Evolutionary conservation across 23 red algal genomes (phyloP), one percentile per base, ranked within the genome.

Genomic region (Agarophyton chilense): DNA sequence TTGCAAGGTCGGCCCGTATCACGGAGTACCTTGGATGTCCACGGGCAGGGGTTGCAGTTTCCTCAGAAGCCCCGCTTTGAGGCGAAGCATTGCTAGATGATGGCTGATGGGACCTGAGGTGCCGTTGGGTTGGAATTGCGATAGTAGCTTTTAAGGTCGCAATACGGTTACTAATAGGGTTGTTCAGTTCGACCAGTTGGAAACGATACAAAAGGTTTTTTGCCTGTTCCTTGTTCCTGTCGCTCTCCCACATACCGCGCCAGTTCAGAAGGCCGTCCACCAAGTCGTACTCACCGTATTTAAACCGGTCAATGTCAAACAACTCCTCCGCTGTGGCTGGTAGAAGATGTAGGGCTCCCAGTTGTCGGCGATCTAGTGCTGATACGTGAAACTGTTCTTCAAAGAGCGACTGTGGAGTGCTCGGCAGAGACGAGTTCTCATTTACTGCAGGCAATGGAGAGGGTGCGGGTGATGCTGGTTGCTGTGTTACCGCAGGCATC

Each of bases 201-300:
- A 62, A 62, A 62, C 21, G 56, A 62, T 62, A 62, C 56, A 14
- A 22, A 62, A 62, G 56, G 56, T 62, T 22, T 62, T 62, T 62
- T 19, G 56, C 56, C n/a, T 62, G 56, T 10, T 62, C 21, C n/a
- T 62, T 10, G 56, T 62, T 62, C n/a, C 9, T 62, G 56, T 14
- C n/a, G 21, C 56, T 62, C n/a, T 62, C 56, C 28, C 10, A 62
- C 56, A 62, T 62, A 19, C 21, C 56, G 21, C 21, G 9, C 56
- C 56, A 62, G 28, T 13, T 62, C 21, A 62, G 56, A 14, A 62
- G 10, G n/a, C 56, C 56, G 9, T 62, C 56, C 10, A 62, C 56
- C 9, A 62, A 22, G 56, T 62, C 56, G 56, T 62, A 62, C 21
- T 22, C 10, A 62, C 56, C 56, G 56, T 62, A 62, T 62, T 14